Percentiles rank a stretch among this genome's conserved stretches.
These are phyloP conservation scores for Areca catechu DNA, from an alignment of 176 grass and related monocot species.

Conservation along the genomic window DNA sequence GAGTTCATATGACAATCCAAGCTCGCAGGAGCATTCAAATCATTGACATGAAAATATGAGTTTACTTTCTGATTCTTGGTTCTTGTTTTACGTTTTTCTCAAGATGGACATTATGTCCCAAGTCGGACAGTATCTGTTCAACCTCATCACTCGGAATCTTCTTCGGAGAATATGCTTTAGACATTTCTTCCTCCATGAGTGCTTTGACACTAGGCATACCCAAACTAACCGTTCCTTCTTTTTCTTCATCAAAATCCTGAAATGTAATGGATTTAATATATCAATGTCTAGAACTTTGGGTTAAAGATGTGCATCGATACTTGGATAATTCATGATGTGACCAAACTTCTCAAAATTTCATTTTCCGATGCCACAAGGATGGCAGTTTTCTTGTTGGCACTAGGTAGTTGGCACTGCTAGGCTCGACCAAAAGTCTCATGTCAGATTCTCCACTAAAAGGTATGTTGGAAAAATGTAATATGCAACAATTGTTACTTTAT, in stretches of 20 bases:
- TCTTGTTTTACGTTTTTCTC: slow-evolving; percentile 20
- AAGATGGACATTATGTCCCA: neutral
- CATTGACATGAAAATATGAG: slow-evolving; percentile 12
- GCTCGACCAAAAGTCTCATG: too few relatives aligned
- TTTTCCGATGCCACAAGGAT: too few relatives aligned
- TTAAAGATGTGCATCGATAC: too few relatives aligned
- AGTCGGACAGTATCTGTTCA: slow-evolving; percentile 8
- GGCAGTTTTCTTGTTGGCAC: too few relatives aligned
- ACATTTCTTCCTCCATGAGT: slow-evolving; percentile 89
- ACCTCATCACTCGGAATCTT: slow-evolving; percentile 30
- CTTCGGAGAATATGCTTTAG: slow-evolving; percentile 31
- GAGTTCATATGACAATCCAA: slow-evolving; percentile 15
- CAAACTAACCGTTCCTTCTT: slow-evolving; percentile 15
- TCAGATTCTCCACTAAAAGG: too few relatives aligned
- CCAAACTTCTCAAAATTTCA: too few relatives aligned
- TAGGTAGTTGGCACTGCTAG: too few relatives aligned
- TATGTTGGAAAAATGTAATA: too few relatives aligned
- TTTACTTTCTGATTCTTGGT: slow-evolving; percentile 8
- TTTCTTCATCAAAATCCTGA: slow-evolving; percentile 33
- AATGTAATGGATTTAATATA: slow-evolving; percentile 5
- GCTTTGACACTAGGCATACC: slow-evolving; percentile 73
- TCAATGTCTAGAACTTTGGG: too few relatives aligned
- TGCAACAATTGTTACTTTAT: too few relatives aligned
- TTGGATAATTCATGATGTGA: too few relatives aligned
- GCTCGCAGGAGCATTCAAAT: slow-evolving; percentile 22